These are phyloP conservation scores for Flaveria ramosissima DNA, from an alignment of 129 eudicot genomes.

Conservation along the genomic window DNA sequence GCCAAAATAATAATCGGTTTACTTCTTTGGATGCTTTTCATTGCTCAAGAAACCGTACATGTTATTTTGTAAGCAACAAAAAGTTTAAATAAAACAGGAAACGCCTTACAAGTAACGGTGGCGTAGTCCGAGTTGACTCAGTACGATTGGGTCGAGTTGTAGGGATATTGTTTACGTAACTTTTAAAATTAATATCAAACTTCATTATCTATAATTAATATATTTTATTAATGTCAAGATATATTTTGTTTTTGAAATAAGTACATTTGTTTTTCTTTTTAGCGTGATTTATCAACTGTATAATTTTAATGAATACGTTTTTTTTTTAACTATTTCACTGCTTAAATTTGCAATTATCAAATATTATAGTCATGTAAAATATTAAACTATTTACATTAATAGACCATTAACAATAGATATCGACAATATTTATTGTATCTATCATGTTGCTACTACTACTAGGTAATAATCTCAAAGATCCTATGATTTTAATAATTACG, in stretches of 20 bases:
- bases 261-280: background rate
- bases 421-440: too few relatives aligned
- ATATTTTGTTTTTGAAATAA: background rate
- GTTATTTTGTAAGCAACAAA: background rate
- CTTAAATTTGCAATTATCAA: too few relatives aligned
- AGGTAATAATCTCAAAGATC: too few relatives aligned
- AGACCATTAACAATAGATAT: too few relatives aligned
- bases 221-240: background rate
- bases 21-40: background rate
- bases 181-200: background rate
- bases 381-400: too few relatives aligned
- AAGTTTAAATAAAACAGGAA: background rate
- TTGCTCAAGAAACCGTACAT: background rate
- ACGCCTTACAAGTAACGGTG: background rate
- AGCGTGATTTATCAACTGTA: too few relatives aligned
- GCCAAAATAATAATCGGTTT: constrained; percentile 8
- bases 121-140: constrained; percentile 3
- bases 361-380: too few relatives aligned
- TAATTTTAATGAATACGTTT: too few relatives aligned
- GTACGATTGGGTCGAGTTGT: background rate
- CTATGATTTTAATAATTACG: too few relatives aligned
- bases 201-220: background rate
- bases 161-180: background rate
- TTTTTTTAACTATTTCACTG: too few relatives aligned
- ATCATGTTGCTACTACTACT: too few relatives aligned